These are phyloP conservation scores for Amborella trichopoda DNA, from an alignment of 164 flowering plant species.

Conservation along the genomic window DNA sequence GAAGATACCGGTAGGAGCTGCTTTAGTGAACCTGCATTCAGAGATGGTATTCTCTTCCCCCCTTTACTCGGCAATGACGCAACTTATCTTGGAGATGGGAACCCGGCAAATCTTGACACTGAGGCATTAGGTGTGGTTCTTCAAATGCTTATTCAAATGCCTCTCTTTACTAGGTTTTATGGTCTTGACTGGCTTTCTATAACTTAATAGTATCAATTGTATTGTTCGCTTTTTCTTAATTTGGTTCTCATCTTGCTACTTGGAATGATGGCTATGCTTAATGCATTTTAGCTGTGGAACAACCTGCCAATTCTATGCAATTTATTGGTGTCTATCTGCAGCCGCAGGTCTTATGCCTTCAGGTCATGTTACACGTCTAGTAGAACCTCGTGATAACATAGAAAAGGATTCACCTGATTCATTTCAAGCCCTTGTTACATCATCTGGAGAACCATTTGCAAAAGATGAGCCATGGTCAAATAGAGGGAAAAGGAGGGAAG, in stretches of 20 bases:
- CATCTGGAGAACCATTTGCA: slow-evolving; percentile 29
- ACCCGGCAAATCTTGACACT: slow-evolving; percentile 20
- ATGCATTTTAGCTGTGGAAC: no score
- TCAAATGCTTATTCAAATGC: background rate
- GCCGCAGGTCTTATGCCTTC: slow-evolving; percentile 18
- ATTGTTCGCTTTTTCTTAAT: no score
- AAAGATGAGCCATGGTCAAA: slow-evolving; percentile 39
- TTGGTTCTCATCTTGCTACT: no score
- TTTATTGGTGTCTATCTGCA: slow-evolving; percentile 4
- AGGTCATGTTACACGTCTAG: slow-evolving; percentile 3
- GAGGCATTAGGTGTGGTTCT: slow-evolving; percentile 34
- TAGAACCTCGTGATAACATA: slow-evolving; percentile 18
- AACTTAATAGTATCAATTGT: no score
- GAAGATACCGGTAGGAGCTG: slow-evolving; percentile 53
- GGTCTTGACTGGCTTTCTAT: no score
- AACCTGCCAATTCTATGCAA: no score
- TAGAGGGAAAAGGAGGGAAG: slow-evolving; percentile 63
- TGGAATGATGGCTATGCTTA: no score
- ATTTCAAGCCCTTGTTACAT: slow-evolving; percentile 12
- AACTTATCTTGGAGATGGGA: slow-evolving; percentile 22
- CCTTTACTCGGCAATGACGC: slow-evolving; percentile 22
- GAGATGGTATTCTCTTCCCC: slow-evolving; percentile 32
- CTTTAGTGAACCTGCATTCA: slow-evolving; percentile 43
- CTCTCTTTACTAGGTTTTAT: no score
- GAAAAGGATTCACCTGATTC: slow-evolving; percentile 19